A percentile compares a stretch with the other conserved stretches of the same genome.
These are phyloP conservation scores for Lolium rigidum DNA, from an alignment of 176 grass and related monocot genomes.

Conservation along the genomic window DNA sequence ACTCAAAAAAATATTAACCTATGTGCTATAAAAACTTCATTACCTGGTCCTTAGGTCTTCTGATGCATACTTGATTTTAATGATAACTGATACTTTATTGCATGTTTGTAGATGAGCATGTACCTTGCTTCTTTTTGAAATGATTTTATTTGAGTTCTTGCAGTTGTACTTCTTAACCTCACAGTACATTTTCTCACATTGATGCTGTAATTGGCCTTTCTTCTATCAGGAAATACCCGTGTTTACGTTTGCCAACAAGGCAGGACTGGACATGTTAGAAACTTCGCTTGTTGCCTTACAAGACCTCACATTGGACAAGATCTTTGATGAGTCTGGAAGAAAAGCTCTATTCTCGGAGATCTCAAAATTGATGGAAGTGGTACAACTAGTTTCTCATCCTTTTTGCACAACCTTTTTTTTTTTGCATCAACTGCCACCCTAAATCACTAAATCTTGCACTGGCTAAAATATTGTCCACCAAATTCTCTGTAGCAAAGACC, in stretches of 20 bases:
- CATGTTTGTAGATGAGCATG: not conserved
- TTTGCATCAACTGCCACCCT: not conserved
- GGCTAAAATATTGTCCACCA: too few relatives aligned
- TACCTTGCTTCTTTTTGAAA: not conserved
- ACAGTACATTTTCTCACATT: not conserved
- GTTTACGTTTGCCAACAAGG: conserved; percentile 93
- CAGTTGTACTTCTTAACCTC: not conserved
- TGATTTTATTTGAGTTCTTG: not conserved
- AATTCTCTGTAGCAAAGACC: not conserved
- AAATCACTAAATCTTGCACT: not conserved
- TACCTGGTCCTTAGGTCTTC: not conserved
- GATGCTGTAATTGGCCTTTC: not conserved
- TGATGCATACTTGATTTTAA: not conserved
- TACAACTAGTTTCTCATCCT: not conserved
- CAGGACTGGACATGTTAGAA: conserved; percentile 95
- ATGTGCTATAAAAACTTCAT: not conserved
- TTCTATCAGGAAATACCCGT: conserved; percentile 62
- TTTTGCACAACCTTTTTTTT: not conserved
- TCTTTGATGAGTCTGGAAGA: conserved; percentile 79
- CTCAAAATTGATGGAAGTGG: conserved; percentile 90
- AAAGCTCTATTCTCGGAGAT: conserved; percentile 75
- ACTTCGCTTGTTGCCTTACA: conserved; percentile 89
- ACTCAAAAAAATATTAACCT: not conserved
- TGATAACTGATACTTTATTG: not conserved
- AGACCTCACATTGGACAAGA: conserved; percentile 90